Percentiles rank a stretch among this genome's conserved stretches.
Evolutionary conservation across 2,329 filamentous ascomycete species (phyloP).

Genomic region (Torrubiellomyces zombiae): DNA sequence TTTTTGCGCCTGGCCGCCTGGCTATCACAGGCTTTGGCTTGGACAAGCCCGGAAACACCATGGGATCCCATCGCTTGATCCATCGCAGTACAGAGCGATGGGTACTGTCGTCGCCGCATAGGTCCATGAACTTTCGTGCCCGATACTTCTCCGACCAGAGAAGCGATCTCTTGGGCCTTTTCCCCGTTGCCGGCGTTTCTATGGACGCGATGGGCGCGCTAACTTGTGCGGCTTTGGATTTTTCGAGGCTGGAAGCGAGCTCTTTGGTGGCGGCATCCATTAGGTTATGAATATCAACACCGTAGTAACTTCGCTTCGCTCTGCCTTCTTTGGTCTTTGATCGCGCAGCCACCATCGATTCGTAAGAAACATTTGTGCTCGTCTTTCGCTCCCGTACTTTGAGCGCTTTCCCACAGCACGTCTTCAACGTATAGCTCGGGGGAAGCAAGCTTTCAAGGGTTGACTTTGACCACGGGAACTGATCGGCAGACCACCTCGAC

Average conservation of each 20-base stretch:
- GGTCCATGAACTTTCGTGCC: slow-evolving; percentile 76
- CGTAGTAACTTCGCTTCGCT: slow-evolving; percentile 69
- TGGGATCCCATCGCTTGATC: slow-evolving; percentile 84
- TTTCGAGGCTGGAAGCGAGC: slow-evolving; percentile 21
- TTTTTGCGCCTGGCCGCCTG: slow-evolving; percentile 24
- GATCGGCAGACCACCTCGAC: slow-evolving; percentile 8
- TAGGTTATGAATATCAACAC: slow-evolving; percentile 76
- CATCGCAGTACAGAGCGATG: slow-evolving; percentile 81
- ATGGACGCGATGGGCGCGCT: slow-evolving; percentile 24
- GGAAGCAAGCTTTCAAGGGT: slow-evolving; percentile 11
- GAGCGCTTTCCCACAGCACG: slow-evolving; percentile 39
- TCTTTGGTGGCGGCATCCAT: slow-evolving; percentile 55
- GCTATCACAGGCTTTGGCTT: slow-evolving; percentile 35
- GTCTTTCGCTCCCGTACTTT: slow-evolving; percentile 38
- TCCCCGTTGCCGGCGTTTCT: slow-evolving; percentile 17
- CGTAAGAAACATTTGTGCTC: slow-evolving; percentile 35
- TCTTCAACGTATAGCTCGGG: slow-evolving; percentile 26
- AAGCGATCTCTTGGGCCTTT: slow-evolving; percentile 33
- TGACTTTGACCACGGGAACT: slow-evolving; percentile 12
- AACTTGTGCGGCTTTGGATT: slow-evolving; percentile 9
- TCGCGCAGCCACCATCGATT: slow-evolving; percentile 49
- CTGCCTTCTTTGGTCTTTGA: slow-evolving; percentile 50
- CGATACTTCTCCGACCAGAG: slow-evolving; percentile 98
- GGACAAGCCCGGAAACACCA: slow-evolving; percentile 70
- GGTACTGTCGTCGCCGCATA: slow-evolving; percentile 87